Percentiles rank a stretch among this genome's conserved stretches.
Conservation (phyloP, 192 early-diverging fungal genomes). For the Dispira parvispora region DNA sequence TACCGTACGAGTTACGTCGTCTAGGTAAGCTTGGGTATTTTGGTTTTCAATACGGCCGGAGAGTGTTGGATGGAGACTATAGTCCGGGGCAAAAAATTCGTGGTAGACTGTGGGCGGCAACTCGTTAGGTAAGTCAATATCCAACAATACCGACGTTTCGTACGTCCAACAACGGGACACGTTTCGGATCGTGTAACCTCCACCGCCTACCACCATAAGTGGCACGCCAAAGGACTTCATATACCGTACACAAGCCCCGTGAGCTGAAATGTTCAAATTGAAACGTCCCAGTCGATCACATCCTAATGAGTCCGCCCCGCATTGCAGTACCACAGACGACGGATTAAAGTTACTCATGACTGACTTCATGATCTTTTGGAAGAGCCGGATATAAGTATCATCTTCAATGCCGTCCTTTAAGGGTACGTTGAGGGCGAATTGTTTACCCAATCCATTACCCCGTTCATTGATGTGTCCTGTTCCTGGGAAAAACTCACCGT, state of each 20-base stretch:
- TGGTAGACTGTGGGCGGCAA: constrained; percentile 62
- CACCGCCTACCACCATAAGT: constrained; percentile 83
- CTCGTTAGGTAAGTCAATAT: constrained; percentile 50
- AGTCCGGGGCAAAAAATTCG: constrained; percentile 81
- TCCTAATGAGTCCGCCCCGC: constrained; percentile 91
- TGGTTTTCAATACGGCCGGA: constrained; percentile 71
- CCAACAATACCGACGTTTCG: constrained; percentile 77
- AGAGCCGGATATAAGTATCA: constrained; percentile 47
- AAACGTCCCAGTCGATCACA: constrained; percentile 91
- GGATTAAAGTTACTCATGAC: constrained; percentile 92
- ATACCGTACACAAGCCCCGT: constrained; percentile 80
- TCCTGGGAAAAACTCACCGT: constrained; percentile 90
- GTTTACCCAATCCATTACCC: constrained; percentile 72
- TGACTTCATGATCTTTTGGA: constrained; percentile 66
- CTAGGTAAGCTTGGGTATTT: constrained; percentile 70
- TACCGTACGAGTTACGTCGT: constrained; percentile 51
- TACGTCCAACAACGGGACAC: constrained; percentile 91
- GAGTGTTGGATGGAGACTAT: constrained; percentile 71
- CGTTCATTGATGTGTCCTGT: constrained; percentile 83
- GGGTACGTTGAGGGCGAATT: constrained; percentile 90
- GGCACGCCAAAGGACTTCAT: constrained; percentile 87
- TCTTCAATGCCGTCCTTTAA: constrained; percentile 93
- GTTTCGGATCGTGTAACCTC: constrained; percentile 96
- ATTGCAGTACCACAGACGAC: constrained; percentile 84
- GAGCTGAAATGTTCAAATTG: constrained; percentile 81